Base-by-base conservation (phyloP, 2,329 filamentous ascomycete species). In the Calonectria hawksworthii region DNA sequence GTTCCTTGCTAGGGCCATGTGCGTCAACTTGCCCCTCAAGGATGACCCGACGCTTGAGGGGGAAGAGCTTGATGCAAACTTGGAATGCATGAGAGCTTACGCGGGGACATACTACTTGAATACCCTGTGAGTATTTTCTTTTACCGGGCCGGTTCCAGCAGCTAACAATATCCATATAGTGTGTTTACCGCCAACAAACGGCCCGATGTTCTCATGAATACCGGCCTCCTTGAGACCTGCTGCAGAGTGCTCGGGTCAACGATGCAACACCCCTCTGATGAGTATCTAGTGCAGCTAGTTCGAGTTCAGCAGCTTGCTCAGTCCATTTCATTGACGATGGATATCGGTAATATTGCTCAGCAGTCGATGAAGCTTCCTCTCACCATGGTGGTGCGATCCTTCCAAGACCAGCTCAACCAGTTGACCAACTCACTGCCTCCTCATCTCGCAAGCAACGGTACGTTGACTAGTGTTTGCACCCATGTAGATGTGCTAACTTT, bases 71-170 rank as follows among this genome's bases (percentile, higher is more conserved):
- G 64, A 75, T 77, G 80, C 61, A 83, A 82, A 82, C 28, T 76
- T 89, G 13, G 87, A 90, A 70, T 81, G 86, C 59, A 85, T 89
- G 82, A 84, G 89, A 56, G 87, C 88, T 0, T 89, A 88, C 78
- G 85, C 85, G 0, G 88, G 88, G 3, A 87, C 87, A 5, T 90
- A 89, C 73, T 90, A 90, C 70, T 77, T 90, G 5, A 87, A 88
- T 36, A 88, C 88, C 9, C 77, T 88, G 88, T 89, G 74, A 79
- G 87, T 83, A 3, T 1, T 36, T 11, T 11, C 36, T 16, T 30
- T 21, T 9, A 32, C 32, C 34, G 6, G 30, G 7, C 11, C 10
- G 2, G 36, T 34, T 28, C n/a, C 10, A 16, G 2, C 30, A 13
- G 28, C 30, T 67, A 54, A 34, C 76, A 59, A 59, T 71, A n/a